Evolutionary conservation across 768 basidiomycete species (phyloP).

Genomic region (Suillus subaureus): DNA sequence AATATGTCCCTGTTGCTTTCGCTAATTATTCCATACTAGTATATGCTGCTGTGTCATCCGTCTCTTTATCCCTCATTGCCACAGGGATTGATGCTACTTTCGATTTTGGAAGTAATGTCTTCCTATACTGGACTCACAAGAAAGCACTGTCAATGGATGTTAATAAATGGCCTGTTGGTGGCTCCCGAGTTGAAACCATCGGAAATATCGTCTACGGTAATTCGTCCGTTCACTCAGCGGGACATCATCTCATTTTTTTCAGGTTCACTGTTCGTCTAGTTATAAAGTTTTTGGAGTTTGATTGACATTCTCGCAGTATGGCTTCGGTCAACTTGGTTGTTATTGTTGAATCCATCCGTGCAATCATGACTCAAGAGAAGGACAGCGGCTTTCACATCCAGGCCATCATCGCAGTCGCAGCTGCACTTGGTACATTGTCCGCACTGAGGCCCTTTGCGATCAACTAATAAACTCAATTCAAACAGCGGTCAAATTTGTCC

Average conservation of each 20-base stretch:
- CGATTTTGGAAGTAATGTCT: constrained; percentile 80
- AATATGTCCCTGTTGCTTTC: constrained; percentile 20
- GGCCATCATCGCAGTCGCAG: constrained; percentile 79
- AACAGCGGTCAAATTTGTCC: constrained; percentile 76
- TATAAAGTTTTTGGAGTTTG: background rate
- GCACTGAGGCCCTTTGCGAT: background rate
- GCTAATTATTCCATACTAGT: constrained; percentile 45
- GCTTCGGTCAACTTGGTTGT: constrained; percentile 88
- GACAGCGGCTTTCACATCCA: constrained; percentile 71
- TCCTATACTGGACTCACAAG: constrained; percentile 79
- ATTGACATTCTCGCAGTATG: constrained; percentile 58
- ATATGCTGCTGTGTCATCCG: constrained; percentile 87
- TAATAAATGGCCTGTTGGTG: constrained; percentile 92
- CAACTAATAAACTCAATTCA: constrained; percentile 2
- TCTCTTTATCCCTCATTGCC: constrained; percentile 84
- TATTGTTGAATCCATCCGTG: constrained; percentile 82
- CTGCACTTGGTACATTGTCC: constrained; percentile 61
- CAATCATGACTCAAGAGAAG: constrained; percentile 63
- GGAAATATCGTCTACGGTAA: constrained; percentile 86
- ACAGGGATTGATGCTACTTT: constrained; percentile 89
- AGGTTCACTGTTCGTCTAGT: constrained; percentile 50
- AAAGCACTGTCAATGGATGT: constrained; percentile 71
- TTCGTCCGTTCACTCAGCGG: constrained; percentile 7
- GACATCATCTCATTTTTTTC: constrained; percentile 3
- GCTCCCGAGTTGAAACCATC: constrained; percentile 86